A percentile compares a stretch with the other conserved stretches of the same genome.
These are phyloP conservation scores for Leccinum cinnamomeum DNA, from an alignment of 1,284 basidiomycete genomes.

Conservation along the genomic window DNA sequence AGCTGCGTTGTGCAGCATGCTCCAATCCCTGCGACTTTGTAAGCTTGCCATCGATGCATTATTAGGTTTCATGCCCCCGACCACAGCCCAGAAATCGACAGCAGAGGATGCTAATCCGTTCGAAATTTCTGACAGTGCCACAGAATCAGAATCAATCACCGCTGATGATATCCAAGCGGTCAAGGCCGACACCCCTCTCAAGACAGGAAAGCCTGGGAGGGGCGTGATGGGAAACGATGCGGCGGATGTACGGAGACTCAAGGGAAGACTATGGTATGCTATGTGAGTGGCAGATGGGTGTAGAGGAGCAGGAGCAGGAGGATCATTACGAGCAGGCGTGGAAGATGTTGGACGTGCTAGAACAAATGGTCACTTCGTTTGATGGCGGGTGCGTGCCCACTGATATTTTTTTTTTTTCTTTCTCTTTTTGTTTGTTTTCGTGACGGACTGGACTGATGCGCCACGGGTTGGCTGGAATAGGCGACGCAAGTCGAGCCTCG, in stretches of 20 bases:
- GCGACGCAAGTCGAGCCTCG: slow-evolving; percentile 44
- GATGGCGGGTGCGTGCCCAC: slow-evolving; percentile 48
- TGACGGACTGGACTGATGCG: slow-evolving; percentile 11
- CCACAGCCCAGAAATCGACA: slow-evolving; percentile 27
- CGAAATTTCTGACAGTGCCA: slow-evolving; percentile 40
- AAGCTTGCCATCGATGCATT: slow-evolving; percentile 76
- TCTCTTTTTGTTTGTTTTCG: neutral
- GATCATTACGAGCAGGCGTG: slow-evolving; percentile 52
- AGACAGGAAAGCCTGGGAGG: slow-evolving; percentile 55
- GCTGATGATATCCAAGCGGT: slow-evolving; percentile 20
- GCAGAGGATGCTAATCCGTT: slow-evolving; percentile 61
- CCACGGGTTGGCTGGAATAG: slow-evolving; percentile 27
- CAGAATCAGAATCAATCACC: slow-evolving; percentile 30
- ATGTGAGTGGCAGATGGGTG: slow-evolving; percentile 39
- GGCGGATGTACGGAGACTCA: slow-evolving; percentile 61
- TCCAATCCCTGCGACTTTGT: slow-evolving; percentile 59
- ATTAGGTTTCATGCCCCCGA: slow-evolving; percentile 51
- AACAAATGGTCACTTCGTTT: slow-evolving; percentile 50
- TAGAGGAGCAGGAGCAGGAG: slow-evolving; percentile 41
- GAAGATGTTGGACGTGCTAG: slow-evolving; percentile 51
- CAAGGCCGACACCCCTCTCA: slow-evolving; percentile 41
- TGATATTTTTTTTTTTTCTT: too few relatives aligned
- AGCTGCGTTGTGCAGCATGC: slow-evolving; percentile 47
- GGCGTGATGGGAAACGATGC: slow-evolving; percentile 53
- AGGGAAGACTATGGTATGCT: slow-evolving; percentile 58